phyloP scores from a whole-genome alignment of 768 basidiomycete genomes.

The Leccinum subgranulosum region DNA sequence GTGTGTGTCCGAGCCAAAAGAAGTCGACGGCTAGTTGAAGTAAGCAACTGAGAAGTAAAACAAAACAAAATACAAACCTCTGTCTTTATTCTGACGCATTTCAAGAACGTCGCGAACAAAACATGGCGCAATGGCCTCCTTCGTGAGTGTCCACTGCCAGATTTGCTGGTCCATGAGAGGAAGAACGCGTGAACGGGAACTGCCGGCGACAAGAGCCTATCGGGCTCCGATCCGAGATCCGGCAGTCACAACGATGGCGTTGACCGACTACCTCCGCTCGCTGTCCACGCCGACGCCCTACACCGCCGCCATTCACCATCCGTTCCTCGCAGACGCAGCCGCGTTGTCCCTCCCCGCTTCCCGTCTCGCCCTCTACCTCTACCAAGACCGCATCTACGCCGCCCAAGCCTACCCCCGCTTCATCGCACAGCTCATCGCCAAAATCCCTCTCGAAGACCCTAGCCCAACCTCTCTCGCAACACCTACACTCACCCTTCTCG shows the following conservation, averaged over 20 bases:
- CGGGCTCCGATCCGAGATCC: too few species aligned
- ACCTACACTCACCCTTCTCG: constrained; percentile 45
- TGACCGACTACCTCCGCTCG: constrained; percentile 36
- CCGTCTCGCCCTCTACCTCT: constrained; percentile 59
- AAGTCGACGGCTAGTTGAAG: constrained; percentile 48
- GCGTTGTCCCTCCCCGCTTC: constrained; percentile 44
- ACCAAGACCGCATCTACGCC: constrained; percentile 74
- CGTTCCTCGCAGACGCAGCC: constrained; percentile 60
- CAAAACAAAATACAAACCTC: constrained; percentile 26
- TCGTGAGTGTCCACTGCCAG: constrained; percentile 54
- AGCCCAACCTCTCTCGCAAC: constrained; percentile 16
- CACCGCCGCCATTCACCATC: constrained; percentile 47
- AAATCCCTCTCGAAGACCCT: constrained; percentile 43
- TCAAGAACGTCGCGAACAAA: constrained; percentile 49
- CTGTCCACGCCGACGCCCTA: constrained; percentile 39
- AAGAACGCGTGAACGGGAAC: not conserved
- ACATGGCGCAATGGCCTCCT: constrained; percentile 54
- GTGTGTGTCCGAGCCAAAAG: constrained; percentile 69
- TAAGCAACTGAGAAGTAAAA: not conserved
- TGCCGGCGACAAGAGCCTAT: too few species aligned
- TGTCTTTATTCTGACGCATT: constrained; percentile 38
- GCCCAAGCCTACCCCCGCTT: constrained; percentile 72
- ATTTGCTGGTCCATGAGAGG: constrained; percentile 20
- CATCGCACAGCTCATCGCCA: constrained; percentile 61
- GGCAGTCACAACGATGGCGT: not conserved